Conservation (phyloP, 768 basidiomycete species). For the Lactifluus volemus region DNA sequence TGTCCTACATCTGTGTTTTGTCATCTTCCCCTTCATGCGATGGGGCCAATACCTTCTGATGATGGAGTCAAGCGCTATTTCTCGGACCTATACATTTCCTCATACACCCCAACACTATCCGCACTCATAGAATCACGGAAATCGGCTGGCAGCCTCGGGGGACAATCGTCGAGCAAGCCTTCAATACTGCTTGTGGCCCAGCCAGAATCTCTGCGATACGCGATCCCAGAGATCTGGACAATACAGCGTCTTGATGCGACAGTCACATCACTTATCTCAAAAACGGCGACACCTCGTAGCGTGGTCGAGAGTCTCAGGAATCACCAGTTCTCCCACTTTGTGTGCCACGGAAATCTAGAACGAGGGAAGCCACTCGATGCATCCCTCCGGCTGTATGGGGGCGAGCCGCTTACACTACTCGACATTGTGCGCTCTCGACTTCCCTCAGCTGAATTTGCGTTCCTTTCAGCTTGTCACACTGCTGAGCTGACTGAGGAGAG, state of each 20-base stretch:
- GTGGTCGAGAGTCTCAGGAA: background rate
- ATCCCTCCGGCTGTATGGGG: background rate
- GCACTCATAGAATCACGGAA: background rate
- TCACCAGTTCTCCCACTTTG: background rate
- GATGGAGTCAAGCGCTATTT: background rate
- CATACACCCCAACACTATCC: slow-evolving; percentile 13
- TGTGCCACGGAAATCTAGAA: slow-evolving; percentile 7
- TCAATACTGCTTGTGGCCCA: background rate
- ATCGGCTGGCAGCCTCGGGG: background rate
- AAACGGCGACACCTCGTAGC: background rate
- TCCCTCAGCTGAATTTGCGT: slow-evolving; percentile 5
- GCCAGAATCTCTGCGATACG: background rate
- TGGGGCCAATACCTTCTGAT: background rate
- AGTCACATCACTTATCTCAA: background rate
- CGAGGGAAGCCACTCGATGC: background rate
- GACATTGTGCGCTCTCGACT: background rate
- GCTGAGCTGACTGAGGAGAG: background rate
- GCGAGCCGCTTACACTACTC: background rate
- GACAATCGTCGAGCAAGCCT: background rate
- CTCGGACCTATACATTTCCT: slow-evolving; percentile 8
- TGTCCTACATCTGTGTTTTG: slow-evolving; percentile 11
- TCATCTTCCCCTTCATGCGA: slow-evolving; percentile 5
- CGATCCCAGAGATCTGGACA: background rate
- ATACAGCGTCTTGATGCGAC: background rate
- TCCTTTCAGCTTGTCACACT: slow-evolving; percentile 15